Base-by-base conservation (phyloP, 1,284 basidiomycete species). In the Mycocalia duriaeana region DNA sequence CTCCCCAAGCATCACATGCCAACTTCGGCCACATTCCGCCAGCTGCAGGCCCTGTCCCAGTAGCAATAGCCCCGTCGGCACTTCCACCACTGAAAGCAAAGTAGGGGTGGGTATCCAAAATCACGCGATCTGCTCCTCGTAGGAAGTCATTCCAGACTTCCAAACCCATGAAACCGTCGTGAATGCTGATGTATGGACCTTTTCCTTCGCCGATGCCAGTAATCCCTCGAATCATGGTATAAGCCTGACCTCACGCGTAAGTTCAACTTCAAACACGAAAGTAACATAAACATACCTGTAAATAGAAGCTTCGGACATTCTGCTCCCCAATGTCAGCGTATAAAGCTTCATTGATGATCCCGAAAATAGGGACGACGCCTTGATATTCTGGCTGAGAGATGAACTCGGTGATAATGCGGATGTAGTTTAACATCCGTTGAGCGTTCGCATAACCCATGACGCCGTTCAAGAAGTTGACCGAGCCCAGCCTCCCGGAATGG, bases 371-470 rank as follows among this genome's bases (percentile, higher is more conserved):
- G 3, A 91, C 73, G 37, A 91, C 75, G 55, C 84, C 69, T 50
- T 67, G 60, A 62, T 86, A 90, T 58, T 91, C 58, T 2, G 65
- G 61, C 51, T 71, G 68, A 24, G 63, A 63, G 58, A 91, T 82
- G 63, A 91, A 92, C 66, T 93, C 79, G 36, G 79, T 64, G 41
- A 95, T 69, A 50, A 89, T 82, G 25, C 91, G 82, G 54, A 95
- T 89, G 63, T 91, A 89, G 58, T 93, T 85, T 44, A 95, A 71
- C 14, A 82, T 76, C 22, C 92, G 84, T 61, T 94, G 88, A 25
- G 89, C 91, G 57, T 95, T 94, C 47, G 88, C 78, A 28, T 76
- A 65, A 41, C 77, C 86, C 72, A 76, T 76, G 1, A 70, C 65
- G 28, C 71, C 85, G 52, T 75, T 68, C 46, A 96, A 72, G 62